Evolutionary conservation across 164 flowering plant genomes (phyloP).

Genomic region (Dillenia suffruticosa): DNA sequence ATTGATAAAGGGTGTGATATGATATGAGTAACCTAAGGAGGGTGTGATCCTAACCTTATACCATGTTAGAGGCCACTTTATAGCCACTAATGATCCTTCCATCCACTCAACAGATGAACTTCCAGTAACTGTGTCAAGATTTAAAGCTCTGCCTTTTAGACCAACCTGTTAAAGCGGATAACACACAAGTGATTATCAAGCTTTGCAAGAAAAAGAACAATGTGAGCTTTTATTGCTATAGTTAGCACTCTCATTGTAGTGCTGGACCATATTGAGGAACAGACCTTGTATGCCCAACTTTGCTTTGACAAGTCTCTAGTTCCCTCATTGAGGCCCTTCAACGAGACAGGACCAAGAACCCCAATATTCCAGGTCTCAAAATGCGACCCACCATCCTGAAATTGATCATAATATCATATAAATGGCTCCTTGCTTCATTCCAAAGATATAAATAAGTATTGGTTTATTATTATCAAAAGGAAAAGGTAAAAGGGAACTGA

Average conservation of each 20-base stretch:
- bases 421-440: neutral
- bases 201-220: neutral
- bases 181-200: no score
- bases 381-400: conserved; percentile 79
- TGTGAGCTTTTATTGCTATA: neutral
- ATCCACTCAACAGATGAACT: conserved; percentile 83
- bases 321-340: conserved; percentile 77
- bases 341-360: conserved; percentile 87
- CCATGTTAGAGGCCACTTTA: conserved; percentile 79
- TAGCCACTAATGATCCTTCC: conserved; percentile 40
- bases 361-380: conserved; percentile 94
- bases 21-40: neutral
- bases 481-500: conserved; percentile 23
- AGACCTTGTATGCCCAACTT: conserved; percentile 92
- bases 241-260: neutral
- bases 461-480: no score
- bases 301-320: conserved; percentile 65
- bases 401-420: conserved; percentile 1
- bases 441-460: no score
- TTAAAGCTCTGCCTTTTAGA: conserved; percentile 68
- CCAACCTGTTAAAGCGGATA: conserved; percentile 51
- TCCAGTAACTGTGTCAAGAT: conserved; percentile 62
- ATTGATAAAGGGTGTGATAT: neutral
- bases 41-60: conserved; percentile 63
- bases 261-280: conserved; percentile 3